Conservation (phyloP, 2,329 filamentous ascomycete genomes). For the Calcarisporium arbuscula region DNA sequence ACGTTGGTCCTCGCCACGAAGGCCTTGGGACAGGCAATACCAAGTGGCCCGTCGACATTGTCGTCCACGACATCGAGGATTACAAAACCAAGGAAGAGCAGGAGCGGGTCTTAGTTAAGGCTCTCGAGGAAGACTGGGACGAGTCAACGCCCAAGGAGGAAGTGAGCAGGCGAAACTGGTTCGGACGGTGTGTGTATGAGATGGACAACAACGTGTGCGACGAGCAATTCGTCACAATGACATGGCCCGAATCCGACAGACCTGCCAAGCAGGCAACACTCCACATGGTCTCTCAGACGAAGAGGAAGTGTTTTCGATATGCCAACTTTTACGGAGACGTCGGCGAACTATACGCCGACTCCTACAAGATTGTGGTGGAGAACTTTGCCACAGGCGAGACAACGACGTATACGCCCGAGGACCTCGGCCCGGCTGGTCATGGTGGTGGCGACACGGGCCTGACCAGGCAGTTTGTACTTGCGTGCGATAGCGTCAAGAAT, state of each 20-base stretch:
- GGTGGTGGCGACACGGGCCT: constrained; percentile 48
- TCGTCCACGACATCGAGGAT: constrained; percentile 89
- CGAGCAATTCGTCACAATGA: constrained; percentile 82
- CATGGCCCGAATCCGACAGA: constrained; percentile 66
- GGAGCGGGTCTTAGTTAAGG: constrained; percentile 33
- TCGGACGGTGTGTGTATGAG: constrained; percentile 92
- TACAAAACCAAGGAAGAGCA: constrained; percentile 41
- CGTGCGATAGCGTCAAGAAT: constrained; percentile 73
- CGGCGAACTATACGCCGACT: constrained; percentile 85
- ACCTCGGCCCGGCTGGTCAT: constrained; percentile 31
- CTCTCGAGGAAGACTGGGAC: constrained; percentile 48
- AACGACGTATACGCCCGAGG: constrained; percentile 21
- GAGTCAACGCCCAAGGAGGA: constrained; percentile 38
- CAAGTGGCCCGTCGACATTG: constrained; percentile 79
- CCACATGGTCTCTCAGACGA: constrained; percentile 90
- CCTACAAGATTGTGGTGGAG: constrained; percentile 66
- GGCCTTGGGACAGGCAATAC: constrained; percentile 60
- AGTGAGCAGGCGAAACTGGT: constrained; percentile 61
- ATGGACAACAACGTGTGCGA: constrained; percentile 90
- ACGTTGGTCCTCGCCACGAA: constrained; percentile 57
- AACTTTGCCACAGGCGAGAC: constrained; percentile 38
- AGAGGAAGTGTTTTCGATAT: constrained; percentile 78
- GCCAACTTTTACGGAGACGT: constrained; percentile 79
- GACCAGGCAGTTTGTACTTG: constrained; percentile 73
- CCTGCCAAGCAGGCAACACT: constrained; percentile 80